Conservation (phyloP, 495 filamentous ascomycete species). For the Hypoxylon fragiforme region DNA sequence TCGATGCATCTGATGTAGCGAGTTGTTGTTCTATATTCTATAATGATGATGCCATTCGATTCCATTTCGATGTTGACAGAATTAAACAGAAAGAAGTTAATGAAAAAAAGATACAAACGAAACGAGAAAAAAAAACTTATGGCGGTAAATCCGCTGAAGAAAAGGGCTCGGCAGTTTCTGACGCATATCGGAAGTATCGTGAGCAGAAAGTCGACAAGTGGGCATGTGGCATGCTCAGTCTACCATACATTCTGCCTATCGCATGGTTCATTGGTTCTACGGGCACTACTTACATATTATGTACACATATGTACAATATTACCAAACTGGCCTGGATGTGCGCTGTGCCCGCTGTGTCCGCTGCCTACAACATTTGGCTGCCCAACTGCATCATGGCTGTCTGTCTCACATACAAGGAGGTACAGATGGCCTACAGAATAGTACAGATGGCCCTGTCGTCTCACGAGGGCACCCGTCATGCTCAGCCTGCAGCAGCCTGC, state of each 20-base stretch:
- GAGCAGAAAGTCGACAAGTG: conserved; percentile 25
- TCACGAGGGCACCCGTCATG: conserved; percentile 33
- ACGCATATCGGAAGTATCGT: conserved; percentile 21
- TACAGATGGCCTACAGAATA: conserved; percentile 5
- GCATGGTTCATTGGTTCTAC: too few species aligned
- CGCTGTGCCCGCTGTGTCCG: too few species aligned
- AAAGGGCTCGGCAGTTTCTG: conserved; percentile 21
- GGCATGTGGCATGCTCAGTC: conserved; percentile 27
- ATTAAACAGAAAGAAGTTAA: conserved; percentile 2
- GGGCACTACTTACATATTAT: neutral
- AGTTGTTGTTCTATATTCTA: neutral
- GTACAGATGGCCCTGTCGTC: conserved; percentile 18
- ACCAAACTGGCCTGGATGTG: conserved; percentile 4
- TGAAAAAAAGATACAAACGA: neutral
- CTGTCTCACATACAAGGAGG: conserved; percentile 18
- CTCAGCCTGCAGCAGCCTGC: conserved; percentile 32
- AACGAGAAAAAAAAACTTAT: neutral
- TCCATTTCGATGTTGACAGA: conserved; percentile 6
- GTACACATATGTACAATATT: conserved; percentile 10
- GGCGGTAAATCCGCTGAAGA: conserved; percentile 16
- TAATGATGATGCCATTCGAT: conserved; percentile 33
- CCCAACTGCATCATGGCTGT: conserved; percentile 24
- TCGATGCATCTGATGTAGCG: too few species aligned
- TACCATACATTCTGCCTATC: too few species aligned
- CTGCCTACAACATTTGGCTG: conserved; percentile 24